Conservation (phyloP, 2,329 filamentous ascomycete species). For the Epichloe uncinata region DNA sequence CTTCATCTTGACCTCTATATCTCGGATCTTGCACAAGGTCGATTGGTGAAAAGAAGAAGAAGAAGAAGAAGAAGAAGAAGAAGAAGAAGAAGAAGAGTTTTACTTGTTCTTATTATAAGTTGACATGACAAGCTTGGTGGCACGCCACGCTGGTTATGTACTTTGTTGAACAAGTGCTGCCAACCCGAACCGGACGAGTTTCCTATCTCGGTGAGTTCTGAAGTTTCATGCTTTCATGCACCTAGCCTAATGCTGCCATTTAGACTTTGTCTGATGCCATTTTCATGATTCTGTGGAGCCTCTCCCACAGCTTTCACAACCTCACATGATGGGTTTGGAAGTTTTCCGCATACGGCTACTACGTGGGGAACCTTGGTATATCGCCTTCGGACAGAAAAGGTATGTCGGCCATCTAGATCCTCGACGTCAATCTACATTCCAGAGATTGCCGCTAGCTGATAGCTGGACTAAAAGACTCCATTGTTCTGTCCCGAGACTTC, state of each 20-base stretch:
- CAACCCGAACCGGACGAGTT: not conserved
- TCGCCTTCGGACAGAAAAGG: not conserved
- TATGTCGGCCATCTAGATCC: not conserved
- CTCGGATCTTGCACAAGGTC: not conserved
- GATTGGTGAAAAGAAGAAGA: no score
- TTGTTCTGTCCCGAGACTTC: not conserved
- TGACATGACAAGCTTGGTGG: no score
- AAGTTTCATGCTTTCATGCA: no score
- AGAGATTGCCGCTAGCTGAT: not conserved
- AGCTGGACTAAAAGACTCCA: not conserved
- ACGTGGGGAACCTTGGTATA: not conserved
- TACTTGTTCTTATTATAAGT: not conserved
- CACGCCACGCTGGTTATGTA: not conserved
- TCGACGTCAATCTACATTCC: not conserved
- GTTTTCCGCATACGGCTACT: not conserved
- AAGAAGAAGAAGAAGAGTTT: no score
- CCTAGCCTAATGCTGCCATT: not conserved
- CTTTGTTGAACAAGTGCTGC: no score
- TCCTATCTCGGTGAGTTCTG: not conserved
- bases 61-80: no score
- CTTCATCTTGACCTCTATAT: constrained; percentile 26
- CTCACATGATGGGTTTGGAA: no score
- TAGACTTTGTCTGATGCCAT: not conserved
- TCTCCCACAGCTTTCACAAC: not conserved
- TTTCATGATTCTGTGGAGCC: not conserved